Conservation (phyloP, 306 rosid genomes). For the Quillaja saponaria region DNA sequence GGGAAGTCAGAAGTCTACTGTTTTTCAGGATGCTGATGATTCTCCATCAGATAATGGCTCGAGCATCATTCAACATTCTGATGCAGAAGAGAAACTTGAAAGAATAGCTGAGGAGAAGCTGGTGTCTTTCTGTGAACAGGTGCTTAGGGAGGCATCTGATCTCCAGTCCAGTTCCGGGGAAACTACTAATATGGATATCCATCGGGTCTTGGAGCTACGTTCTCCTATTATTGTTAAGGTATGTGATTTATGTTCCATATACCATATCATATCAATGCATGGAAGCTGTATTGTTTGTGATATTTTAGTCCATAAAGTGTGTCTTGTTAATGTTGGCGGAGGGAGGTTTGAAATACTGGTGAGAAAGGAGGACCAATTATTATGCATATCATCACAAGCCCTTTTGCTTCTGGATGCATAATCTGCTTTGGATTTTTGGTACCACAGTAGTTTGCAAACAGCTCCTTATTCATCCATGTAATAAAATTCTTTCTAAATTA, state of each 20-base stretch:
- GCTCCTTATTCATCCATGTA: not conserved
- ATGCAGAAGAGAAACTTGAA: conserved; percentile 64
- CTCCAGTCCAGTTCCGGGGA: conserved; percentile 83
- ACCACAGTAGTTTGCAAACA: conserved; percentile 7
- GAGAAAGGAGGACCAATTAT: no score
- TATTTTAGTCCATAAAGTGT: not conserved
- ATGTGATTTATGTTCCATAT: conserved; percentile 15
- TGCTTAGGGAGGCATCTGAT: conserved; percentile 93
- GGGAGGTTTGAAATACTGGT: no score
- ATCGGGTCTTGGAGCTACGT: conserved; percentile 85
- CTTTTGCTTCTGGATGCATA: conserved; percentile 1
- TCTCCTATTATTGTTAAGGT: conserved; percentile 93
- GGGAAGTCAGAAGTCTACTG: conserved; percentile 29
- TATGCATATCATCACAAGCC: not conserved
- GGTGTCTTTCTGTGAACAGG: conserved; percentile 87
- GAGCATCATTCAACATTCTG: conserved; percentile 39
- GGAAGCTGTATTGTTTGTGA: conserved; percentile 12
- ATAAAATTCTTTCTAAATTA: not conserved
- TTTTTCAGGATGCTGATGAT: conserved; percentile 39
- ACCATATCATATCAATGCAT: conserved; percentile 11
- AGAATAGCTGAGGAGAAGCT: conserved; percentile 86
- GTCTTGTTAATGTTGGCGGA: not conserved
- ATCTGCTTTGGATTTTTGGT: conserved; percentile 4
- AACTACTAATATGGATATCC: conserved; percentile 79
- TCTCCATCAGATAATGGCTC: conserved; percentile 35